Evolutionary conservation across 371 early-diverging fungal genomes (phyloP).

Genomic region (Rhizopus delemar): DNA sequence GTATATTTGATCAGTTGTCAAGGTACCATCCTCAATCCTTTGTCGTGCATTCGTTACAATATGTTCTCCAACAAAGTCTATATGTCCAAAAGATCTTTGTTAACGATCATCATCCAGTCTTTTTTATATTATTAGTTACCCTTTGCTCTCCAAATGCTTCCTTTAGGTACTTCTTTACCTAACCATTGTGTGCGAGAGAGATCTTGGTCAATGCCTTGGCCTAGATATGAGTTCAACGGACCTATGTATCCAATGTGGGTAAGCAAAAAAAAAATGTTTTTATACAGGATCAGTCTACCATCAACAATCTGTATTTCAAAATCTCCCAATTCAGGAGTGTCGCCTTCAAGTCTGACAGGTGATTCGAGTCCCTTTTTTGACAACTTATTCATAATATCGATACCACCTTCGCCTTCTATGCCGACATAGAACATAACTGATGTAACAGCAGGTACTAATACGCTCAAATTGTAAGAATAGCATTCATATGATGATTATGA

Average conservation of each 20-base stretch:
- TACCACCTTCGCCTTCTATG: conserved; percentile 66
- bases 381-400: conserved; percentile 50
- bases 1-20: conserved; percentile 28
- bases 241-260: conserved; percentile 14
- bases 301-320: conserved; percentile 65
- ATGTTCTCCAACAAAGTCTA: conserved; percentile 33
- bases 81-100: neutral
- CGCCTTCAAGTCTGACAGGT: conserved; percentile 55
- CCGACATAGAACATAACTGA: conserved; percentile 68
- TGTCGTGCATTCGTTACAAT: conserved; percentile 27
- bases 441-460: conserved; percentile 27
- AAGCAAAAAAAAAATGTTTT: neutral
- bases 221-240: conserved; percentile 32
- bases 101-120: neutral
- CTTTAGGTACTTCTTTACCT: conserved; percentile 43
- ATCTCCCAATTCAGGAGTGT: conserved; percentile 63
- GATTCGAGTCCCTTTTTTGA: conserved; percentile 46
- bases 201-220: conserved; percentile 29
- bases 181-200: conserved; percentile 50
- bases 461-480: neutral
- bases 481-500: neutral
- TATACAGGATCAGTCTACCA: conserved; percentile 25
- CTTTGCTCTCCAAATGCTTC: conserved; percentile 51
- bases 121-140: conserved; percentile 23
- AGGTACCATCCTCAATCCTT: conserved; percentile 8